A percentile compares a stretch with the other conserved stretches of the same genome.
These are phyloP conservation scores for Colletotrichum destructivum DNA, from an alignment of 2,329 filamentous ascomycete genomes.

Conservation along the genomic window DNA sequence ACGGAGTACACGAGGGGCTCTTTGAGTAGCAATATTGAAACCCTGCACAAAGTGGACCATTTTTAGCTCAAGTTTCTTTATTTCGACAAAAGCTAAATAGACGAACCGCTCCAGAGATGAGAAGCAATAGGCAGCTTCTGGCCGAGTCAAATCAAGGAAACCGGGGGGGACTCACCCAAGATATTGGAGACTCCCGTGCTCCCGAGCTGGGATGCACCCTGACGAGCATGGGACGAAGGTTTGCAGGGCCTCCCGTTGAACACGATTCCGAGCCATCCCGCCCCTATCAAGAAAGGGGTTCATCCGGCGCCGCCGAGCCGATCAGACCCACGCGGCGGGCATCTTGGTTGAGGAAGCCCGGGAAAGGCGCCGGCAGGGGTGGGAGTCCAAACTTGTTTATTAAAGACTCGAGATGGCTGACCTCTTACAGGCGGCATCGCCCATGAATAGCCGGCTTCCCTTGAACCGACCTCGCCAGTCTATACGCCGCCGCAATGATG, in stretches of 20 bases:
- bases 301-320: constrained; percentile 2
- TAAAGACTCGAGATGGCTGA: too few relatives aligned
- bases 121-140: not conserved
- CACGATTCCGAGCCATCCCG: not conserved
- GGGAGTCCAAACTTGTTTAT: too few relatives aligned
- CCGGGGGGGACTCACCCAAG: not conserved
- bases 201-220: constrained; percentile 21
- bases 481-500: not conserved
- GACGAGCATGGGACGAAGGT: constrained; percentile 24
- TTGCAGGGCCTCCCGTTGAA: constrained; percentile 18
- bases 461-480: not conserved
- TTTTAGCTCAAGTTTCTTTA: not conserved
- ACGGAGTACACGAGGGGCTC: constrained; percentile 7
- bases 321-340: not conserved
- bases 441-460: too few relatives aligned
- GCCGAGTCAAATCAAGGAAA: not conserved
- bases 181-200: not conserved
- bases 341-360: not conserved
- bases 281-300: constrained; percentile 16
- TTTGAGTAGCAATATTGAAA: not conserved
- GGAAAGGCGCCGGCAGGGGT: too few relatives aligned
- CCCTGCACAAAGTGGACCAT: not conserved
- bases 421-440: too few relatives aligned
- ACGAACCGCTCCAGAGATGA: not conserved
- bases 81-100: not conserved